Conservation (phyloP, 2,329 filamentous ascomycete species). For the Sphaerulina populicola region DNA sequence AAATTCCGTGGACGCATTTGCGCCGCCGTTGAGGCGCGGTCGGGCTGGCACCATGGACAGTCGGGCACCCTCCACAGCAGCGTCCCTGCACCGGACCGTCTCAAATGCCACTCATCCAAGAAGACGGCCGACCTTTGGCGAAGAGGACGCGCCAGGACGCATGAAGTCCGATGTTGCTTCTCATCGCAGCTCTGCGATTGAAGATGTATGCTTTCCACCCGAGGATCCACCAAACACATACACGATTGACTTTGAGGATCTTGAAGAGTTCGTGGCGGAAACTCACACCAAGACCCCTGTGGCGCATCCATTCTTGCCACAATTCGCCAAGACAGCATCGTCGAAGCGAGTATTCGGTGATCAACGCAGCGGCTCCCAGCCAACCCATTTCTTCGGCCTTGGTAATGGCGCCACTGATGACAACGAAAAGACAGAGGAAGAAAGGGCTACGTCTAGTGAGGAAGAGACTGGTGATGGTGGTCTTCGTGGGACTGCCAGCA, state of each 20-base stretch:
- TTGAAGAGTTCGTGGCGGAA: constrained; percentile 80
- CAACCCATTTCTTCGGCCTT: constrained; percentile 19
- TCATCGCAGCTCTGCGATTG: constrained; percentile 65
- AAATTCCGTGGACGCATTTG: constrained; percentile 96
- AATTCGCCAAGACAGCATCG: constrained; percentile 21
- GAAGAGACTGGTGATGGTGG: constrained; percentile 22
- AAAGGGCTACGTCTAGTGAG: constrained; percentile 38
- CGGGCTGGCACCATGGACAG: constrained; percentile 61
- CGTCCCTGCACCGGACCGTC: constrained; percentile 59
- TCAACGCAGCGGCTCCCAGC: constrained; percentile 39
- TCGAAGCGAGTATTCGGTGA: constrained; percentile 52
- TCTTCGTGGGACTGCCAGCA: constrained; percentile 22
- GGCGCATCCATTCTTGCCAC: constrained; percentile 35
- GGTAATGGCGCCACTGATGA: constrained; percentile 16
- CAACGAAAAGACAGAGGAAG: constrained; percentile 37
- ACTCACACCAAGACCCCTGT: constrained; percentile 42
- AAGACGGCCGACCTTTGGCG: constrained; percentile 52
- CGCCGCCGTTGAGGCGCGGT: constrained; percentile 69
- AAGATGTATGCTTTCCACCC: constrained; percentile 84
- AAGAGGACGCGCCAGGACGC: constrained; percentile 47
- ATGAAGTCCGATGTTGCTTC: constrained; percentile 53
- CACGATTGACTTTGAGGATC: constrained; percentile 82
- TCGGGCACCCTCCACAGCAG: constrained; percentile 47
- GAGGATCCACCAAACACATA: constrained; percentile 70
- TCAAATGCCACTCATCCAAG: constrained; percentile 55